A percentile compares a stretch with the other conserved stretches of the same genome.
These are phyloP conservation scores for Amoebophrya sp. DNA, from an alignment of 169 alveolate species.

Conservation along the genomic window DNA sequence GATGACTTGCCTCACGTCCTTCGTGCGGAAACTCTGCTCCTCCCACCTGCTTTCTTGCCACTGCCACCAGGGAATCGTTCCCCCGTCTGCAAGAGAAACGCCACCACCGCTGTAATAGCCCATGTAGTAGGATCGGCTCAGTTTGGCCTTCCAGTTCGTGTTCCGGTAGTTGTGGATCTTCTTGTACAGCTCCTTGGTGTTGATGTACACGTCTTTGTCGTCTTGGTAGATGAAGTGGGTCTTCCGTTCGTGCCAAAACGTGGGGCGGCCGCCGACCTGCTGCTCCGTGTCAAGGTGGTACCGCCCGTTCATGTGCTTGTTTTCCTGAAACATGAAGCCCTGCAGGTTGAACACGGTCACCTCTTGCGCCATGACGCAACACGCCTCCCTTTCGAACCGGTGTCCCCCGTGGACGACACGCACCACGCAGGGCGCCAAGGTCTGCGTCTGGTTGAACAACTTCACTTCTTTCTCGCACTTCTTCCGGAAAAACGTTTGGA, in stretches of 20 bases:
- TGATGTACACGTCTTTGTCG: not conserved
- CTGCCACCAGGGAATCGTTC: not conserved
- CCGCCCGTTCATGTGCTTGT: too few species aligned
- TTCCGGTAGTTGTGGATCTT: not conserved
- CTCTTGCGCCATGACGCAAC: not conserved
- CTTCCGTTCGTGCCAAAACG: not conserved
- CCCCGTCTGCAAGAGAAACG: not conserved
- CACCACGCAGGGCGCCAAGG: not conserved
- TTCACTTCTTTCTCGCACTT: not conserved
- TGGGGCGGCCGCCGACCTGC: not conserved
- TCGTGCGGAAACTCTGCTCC: not conserved
- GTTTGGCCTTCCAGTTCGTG: not conserved
- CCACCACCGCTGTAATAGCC: not conserved
- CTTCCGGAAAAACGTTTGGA: not conserved
- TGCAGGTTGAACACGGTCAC: not conserved
- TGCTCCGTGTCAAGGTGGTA: not conserved
- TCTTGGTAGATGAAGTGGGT: not conserved
- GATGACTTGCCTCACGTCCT: not conserved
- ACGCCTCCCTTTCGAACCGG: not conserved
- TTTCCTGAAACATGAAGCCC: not conserved
- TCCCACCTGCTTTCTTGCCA: not conserved
- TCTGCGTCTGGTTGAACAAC: not conserved
- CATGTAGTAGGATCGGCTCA: not conserved
- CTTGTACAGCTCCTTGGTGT: not conserved
- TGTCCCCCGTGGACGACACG: not conserved